Evolutionary conservation across 306 rosid species (phyloP), one percentile per base, ranked within the genome.

Genomic region (Styphnolobium japonicum): DNA sequence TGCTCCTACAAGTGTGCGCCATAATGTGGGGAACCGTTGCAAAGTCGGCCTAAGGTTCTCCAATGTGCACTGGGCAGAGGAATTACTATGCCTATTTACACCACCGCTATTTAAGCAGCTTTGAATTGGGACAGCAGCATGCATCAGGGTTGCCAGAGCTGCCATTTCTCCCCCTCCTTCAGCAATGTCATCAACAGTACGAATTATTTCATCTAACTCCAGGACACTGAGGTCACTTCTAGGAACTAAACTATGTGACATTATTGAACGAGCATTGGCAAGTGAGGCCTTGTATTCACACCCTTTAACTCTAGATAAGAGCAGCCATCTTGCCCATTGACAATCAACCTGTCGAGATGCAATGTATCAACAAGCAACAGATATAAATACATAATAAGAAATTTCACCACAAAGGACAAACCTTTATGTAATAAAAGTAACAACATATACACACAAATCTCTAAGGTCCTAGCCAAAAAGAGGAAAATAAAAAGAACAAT

Each of bases 111-210:
- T 88, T 87, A 94, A 82, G 81, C 98, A 94, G 85, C 79, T 89
- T 85, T 91, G 92, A 78, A 91, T 84, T 8, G 97, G 98, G 45
- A 80, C 78, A 71, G 95, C 70, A 43, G 97, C 97, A 81, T 91
- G 89, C 97, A 94, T 87, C 60, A 94, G 86, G 67, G 98, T 94
- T 71, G 97, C 98, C 66, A 94, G 80, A 85, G 97, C 98, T 64
- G 97, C 95, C 92, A 94, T 80, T 91, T 94, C 98, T 33, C 95
- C 95, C 51, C 95, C 98, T 79, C 98, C 97, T 89, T 94, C 98
- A 18, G 98, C 97, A 71, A 94, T 94, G 85, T 94, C 97, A 78
- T 91, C 98, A n/a, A 94, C 98, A 15, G 97, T 91, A 73, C 76
- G 89, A 77, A 94, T 94, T 81, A 94, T 87, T 76, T 92, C 98